Evolutionary conservation across 2,329 filamentous ascomycete species (phyloP).

Genomic region (Emergomyces pasteurianus): DNA sequence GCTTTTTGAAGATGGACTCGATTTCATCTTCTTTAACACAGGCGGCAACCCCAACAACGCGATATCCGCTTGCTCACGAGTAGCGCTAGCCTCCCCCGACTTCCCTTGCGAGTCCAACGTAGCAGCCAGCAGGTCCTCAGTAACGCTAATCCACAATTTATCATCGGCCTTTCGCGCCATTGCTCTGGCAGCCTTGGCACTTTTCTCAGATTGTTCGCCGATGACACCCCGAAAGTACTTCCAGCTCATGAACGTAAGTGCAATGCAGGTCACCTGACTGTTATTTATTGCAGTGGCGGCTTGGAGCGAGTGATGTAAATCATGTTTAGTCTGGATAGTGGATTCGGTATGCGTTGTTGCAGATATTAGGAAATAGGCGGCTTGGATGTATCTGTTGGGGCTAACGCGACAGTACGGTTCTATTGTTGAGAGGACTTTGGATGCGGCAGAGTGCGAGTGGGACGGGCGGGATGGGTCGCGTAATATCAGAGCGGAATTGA

Average conservation of each 20-base stretch:
- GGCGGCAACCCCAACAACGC: conserved; percentile 28
- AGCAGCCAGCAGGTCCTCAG: conserved; percentile 64
- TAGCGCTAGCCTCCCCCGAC: conserved; percentile 36
- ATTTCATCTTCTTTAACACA: conserved; percentile 20
- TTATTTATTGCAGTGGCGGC: conserved; percentile 60
- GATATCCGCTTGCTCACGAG: conserved; percentile 35
- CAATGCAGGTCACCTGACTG: conserved; percentile 68
- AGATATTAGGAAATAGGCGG: conserved; percentile 64
- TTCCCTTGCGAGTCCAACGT: conserved; percentile 64
- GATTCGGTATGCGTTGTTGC: conserved; percentile 55
- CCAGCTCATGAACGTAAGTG: conserved; percentile 72
- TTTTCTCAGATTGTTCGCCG: conserved; percentile 68
- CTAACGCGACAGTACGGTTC: conserved; percentile 57
- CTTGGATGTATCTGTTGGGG: conserved; percentile 61
- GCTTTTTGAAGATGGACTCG: not conserved
- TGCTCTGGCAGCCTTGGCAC: conserved; percentile 54
- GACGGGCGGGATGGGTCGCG: conserved; percentile 49
- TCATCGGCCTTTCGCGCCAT: conserved; percentile 61
- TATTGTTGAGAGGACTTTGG: conserved; percentile 52
- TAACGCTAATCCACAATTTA: conserved; percentile 66
- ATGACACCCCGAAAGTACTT: conserved; percentile 73
- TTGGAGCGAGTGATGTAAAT: conserved; percentile 60
- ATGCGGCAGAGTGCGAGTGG: conserved; percentile 47
- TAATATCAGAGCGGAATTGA: conserved; percentile 63
- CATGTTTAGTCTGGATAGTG: conserved; percentile 66